Evolutionary conservation across 192 early-diverging fungal species (phyloP), one percentile per base, ranked within the genome.

Genomic region (Rhizophagus sp.): DNA sequence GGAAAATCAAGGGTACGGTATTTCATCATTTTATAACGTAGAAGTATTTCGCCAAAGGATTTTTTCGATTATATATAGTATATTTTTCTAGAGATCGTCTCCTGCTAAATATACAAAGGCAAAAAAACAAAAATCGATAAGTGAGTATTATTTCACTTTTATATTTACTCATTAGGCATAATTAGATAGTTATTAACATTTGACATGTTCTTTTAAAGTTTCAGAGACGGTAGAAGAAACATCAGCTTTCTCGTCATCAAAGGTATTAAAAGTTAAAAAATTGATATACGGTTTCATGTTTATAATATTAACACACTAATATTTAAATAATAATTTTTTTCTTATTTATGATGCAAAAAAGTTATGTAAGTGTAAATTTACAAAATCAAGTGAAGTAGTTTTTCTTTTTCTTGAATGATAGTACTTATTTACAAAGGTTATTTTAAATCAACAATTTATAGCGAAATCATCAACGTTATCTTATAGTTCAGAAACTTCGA

Each of bases 1-100:
- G 75, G 36, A 39, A 76, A 64, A 19, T 76, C 75, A 64, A 76
- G 75, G 36, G 75, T 76, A 76, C 17, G 19, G 47, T 33, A 62
- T 62, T 36, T 44, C 41, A 4, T 64, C 3, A 76, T 63, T 22
- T n/a, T 25, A 25, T 73, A 15, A 39, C 17, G 12, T 25, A 22
- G 13, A 50, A 30, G 15, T 73, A 17, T 13, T 25, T 13, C 6
- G 22, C 13, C 10, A 50, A 17, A 41, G 19, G 30, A 12, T 41
- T 24, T 15, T 52, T 52, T 27, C n/a, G 24, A 74, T 24, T 34
- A 61, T 11, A 74, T 34, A 10, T 33, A 24, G 7, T 34, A 33
- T 15, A 33, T 61, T 6, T 3, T 11, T 33, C 19, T 57, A 74
- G 73, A 15, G 44, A 27, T 61, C 49, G 24, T 74, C 73, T 52